Conservation (phyloP, 345 rosid species). For the Raphanus sativus region DNA sequence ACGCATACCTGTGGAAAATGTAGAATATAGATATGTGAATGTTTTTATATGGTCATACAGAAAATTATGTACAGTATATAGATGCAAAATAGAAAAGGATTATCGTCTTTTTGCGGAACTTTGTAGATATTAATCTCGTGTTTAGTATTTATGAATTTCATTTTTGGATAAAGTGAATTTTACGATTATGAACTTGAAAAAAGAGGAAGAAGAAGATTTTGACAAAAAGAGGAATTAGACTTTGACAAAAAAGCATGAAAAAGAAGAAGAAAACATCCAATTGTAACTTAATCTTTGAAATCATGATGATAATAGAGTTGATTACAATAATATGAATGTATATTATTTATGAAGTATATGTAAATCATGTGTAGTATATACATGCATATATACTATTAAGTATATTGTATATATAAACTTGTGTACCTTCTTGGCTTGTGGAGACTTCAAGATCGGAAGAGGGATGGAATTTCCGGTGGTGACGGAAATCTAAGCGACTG, state of each 20-base stretch:
- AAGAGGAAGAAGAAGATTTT: neutral
- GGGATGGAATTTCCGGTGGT: slow-evolving; percentile 54
- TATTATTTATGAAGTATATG: neutral
- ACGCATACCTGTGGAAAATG: neutral
- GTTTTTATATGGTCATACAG: neutral
- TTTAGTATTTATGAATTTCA: neutral
- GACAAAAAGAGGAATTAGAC: neutral
- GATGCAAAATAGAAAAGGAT: neutral
- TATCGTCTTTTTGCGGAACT: neutral
- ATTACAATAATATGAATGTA: neutral
- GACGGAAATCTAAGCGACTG: slow-evolving; percentile 65
- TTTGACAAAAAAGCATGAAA: neutral
- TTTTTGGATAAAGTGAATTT: slow-evolving; percentile 6
- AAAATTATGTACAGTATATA: neutral
- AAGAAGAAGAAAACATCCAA: neutral
- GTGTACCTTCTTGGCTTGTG: slow-evolving; percentile 79
- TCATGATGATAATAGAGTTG: neutral
- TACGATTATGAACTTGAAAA: neutral
- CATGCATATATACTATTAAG: neutral
- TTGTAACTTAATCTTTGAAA: slow-evolving; percentile 8
- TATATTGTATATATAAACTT: neutral
- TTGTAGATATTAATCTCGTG: neutral
- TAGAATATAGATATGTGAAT: neutral
- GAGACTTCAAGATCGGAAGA: slow-evolving; percentile 50
- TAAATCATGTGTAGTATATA: neutral